phyloP scores from a whole-genome alignment of 1,139 yeast genomes.

The Eremothecium coryli region DNA sequence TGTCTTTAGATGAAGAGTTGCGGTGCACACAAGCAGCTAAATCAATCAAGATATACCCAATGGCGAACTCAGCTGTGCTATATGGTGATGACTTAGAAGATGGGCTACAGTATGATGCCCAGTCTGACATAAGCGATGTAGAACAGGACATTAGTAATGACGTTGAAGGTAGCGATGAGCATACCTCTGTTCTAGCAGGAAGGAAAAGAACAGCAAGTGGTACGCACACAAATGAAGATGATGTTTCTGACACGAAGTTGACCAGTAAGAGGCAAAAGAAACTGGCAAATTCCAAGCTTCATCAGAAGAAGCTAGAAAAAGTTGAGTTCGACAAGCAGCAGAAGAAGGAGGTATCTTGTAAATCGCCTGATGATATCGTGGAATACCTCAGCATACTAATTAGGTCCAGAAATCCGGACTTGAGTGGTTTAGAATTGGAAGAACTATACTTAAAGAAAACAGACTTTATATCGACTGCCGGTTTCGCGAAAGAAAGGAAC shows the following conservation, averaged over 20 bases:
- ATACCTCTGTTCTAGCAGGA: conserved; percentile 5
- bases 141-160: conserved; percentile 7
- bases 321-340: conserved; percentile 24
- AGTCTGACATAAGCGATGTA: conserved; percentile 10
- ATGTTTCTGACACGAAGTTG: conserved; percentile 7
- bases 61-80: too few relatives aligned
- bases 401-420: conserved; percentile 27
- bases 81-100: conserved; percentile 30
- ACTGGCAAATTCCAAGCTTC: conserved; percentile 24
- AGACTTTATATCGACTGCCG: conserved; percentile 26
- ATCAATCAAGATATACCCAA: too few relatives aligned
- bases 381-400: conserved; percentile 27
- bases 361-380: conserved; percentile 21
- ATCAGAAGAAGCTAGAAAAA: conserved; percentile 25
- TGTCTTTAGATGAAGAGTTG: too few relatives aligned
- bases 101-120: conserved; percentile 24
- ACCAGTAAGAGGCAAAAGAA: conserved; percentile 30
- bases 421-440: conserved; percentile 30
- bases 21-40: too few relatives aligned
- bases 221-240: conserved; percentile 9
- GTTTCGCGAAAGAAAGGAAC: conserved; percentile 20
- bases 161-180: conserved; percentile 6
- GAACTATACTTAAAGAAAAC: conserved; percentile 28
- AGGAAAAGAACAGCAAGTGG: too few relatives aligned
- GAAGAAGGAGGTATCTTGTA: conserved; percentile 22